phyloP scores from a whole-genome alignment of 78 protist genomes.

The Dictyostelium brefeldianum region DNA sequence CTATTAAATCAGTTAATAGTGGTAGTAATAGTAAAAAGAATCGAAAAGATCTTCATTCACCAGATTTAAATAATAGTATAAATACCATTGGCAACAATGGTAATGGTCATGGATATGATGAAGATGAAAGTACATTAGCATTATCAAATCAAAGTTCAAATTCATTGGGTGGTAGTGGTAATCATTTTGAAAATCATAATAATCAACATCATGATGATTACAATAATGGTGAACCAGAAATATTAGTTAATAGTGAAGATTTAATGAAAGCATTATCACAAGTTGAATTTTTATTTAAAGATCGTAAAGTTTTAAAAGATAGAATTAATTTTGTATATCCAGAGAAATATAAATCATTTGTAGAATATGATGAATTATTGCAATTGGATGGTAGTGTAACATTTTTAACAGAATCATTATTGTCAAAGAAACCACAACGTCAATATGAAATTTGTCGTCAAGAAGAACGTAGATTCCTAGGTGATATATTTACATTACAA shows the following conservation, averaged over 20 bases:
- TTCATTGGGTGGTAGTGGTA: conserved; percentile 8
- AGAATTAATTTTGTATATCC: conserved; percentile 69
- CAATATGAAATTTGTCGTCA: conserved; percentile 39
- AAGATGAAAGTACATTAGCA: neutral
- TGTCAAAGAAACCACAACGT: neutral
- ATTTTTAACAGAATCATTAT: conserved; percentile 13
- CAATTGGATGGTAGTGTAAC: conserved; percentile 23
- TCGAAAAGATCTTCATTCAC: neutral
- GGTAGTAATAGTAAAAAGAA: neutral
- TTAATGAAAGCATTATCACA: conserved; percentile 25
- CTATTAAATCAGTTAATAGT: neutral
- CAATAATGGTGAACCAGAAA: neutral
- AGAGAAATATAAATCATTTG: conserved; percentile 50
- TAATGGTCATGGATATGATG: neutral
- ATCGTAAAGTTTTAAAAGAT: conserved; percentile 62
- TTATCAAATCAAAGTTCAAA: conserved; percentile 1
- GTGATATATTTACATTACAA: conserved; percentile 57
- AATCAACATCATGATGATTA: neutral
- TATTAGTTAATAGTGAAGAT: conserved; percentile 19
- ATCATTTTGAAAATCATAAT: conserved; percentile 15
- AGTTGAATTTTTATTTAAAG: conserved; percentile 51
- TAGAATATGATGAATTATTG: conserved; percentile 31
- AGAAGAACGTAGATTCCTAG: conserved; percentile 53
- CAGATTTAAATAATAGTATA: neutral
- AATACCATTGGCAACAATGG: neutral